Evolutionary conservation across 768 basidiomycete genomes (phyloP).

Genomic region (Neoboletus subvelutipes): DNA sequence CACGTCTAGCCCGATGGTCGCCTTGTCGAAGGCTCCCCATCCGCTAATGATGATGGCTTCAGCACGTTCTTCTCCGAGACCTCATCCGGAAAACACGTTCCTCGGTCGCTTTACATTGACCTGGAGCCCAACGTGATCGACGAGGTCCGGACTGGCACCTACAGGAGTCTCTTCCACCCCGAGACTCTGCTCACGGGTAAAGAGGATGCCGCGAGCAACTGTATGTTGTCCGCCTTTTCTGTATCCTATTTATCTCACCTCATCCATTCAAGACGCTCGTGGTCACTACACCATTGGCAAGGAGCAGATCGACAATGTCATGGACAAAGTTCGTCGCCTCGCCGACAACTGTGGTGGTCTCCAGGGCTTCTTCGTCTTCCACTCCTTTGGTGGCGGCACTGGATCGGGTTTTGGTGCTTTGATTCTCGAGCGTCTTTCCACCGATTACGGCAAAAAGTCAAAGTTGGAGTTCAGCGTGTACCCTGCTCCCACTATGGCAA

Average conservation of each 20-base stretch:
- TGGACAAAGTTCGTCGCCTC: constrained; percentile 93
- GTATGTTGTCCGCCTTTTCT: constrained; percentile 42
- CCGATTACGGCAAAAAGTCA: constrained; percentile 98
- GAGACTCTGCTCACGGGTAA: constrained; percentile 98
- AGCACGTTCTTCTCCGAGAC: constrained; percentile 99
- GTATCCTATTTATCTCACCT: not conserved
- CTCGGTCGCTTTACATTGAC: constrained; percentile 95
- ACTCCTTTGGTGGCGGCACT: constrained; percentile 99
- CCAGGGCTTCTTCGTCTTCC: constrained; percentile 99
- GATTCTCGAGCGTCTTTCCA: constrained; percentile 91
- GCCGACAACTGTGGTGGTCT: constrained; percentile 96
- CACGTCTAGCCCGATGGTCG: constrained; percentile 88
- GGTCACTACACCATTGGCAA: constrained; percentile 99
- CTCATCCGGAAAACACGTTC: constrained; percentile 93
- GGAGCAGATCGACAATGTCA: constrained; percentile 93
- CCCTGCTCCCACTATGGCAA: constrained; percentile 89
- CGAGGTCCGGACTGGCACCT: constrained; percentile 93
- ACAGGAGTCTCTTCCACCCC: constrained; percentile 97
- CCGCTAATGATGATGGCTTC: constrained; percentile 85
- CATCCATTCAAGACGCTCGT: constrained; percentile 70
- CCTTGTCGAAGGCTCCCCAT: constrained; percentile 73
- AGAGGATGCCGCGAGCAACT: constrained; percentile 99
- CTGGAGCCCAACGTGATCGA: constrained; percentile 98
- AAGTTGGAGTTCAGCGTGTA: constrained; percentile 98
- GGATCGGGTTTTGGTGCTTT: constrained; percentile 98